Base-by-base conservation (phyloP, 1,139 yeast genomes). In the Hansenula sp. region DNA sequence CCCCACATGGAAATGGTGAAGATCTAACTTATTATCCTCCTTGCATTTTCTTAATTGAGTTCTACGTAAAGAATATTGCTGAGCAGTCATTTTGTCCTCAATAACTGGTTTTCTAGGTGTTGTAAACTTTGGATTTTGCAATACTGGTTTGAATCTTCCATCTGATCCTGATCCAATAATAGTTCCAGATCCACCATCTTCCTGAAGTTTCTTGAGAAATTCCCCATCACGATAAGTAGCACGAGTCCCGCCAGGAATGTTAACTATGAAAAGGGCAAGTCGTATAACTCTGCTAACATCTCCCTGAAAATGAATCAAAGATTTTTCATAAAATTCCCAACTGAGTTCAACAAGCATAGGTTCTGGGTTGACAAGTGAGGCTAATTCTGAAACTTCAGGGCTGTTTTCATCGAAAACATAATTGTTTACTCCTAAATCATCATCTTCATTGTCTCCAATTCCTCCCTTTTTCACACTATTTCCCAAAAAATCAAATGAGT, bases 1-100 rank as follows among this genome's bases (percentile, higher is more conserved):
- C 0, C 63, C 52, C 16, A 76, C 74, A 16, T 60, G 61, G 40
- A 72, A 64, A 1, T 67, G 62, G 54, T 80, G 86, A 2, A 79
- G 63, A 58, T 80, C 85, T 10, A 79, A 39, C 12, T 40, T 43
- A n/a, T 60, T 61, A 0, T 29, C 41, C 12, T 40, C 40, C 9
- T n/a, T 35, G 4, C 44, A 50, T 28, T 44, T 42, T 5, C 18
- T 28, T 3, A 46, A 30, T n/a, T 50, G 53, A 8, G 19, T 13
- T 10, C 37, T 34, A 31, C 47, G 50, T 12, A 47, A 21, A 3
- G 15, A 3, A 19, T 41, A 24, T 33, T 49, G 50, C 11, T 41
- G 12, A 1, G 38, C 21, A 9, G 41, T 41, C 9, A 48, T 17
- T 0, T 29, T 45, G 4, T 28, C 36, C 33, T 47, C 47, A 17